These are phyloP conservation scores for Boletus mariae DNA, from an alignment of 1,284 basidiomycete species.

Conservation along the genomic window DNA sequence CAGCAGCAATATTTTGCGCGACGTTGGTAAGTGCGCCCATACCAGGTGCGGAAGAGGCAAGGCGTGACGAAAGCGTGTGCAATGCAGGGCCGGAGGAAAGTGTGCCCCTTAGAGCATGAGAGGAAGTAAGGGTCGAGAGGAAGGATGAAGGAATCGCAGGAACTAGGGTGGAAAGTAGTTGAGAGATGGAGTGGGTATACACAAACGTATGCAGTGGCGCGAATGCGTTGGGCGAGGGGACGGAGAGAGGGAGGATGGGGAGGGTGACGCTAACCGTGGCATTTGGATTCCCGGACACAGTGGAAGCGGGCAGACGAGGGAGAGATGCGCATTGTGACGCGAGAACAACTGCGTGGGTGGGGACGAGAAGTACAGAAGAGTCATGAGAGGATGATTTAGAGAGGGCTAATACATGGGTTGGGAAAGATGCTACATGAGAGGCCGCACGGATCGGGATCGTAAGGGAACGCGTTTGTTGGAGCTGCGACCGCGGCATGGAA, in stretches of 20 bases:
- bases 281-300: constrained; percentile 30
- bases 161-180: constrained; percentile 53
- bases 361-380: constrained; percentile 40
- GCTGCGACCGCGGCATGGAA: constrained; percentile 45
- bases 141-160: constrained; percentile 53
- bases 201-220: constrained; percentile 60
- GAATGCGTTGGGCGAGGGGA: constrained; percentile 68
- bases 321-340: constrained; percentile 58
- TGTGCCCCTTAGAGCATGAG: constrained; percentile 43
- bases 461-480: constrained; percentile 42
- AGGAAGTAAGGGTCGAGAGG: constrained; percentile 44
- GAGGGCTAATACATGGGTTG: constrained; percentile 60
- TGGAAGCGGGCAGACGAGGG: constrained; percentile 47
- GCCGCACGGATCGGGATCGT: constrained; percentile 41
- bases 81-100: constrained; percentile 42
- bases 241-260: constrained; percentile 61
- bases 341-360: constrained; percentile 55
- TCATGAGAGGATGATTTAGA: constrained; percentile 40
- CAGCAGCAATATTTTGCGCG: constrained; percentile 62
- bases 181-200: constrained; percentile 56
- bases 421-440: constrained; percentile 37
- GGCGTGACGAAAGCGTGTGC: constrained; percentile 51
- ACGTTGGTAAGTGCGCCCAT: constrained; percentile 50
- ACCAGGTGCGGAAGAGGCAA: constrained; percentile 39
- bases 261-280: constrained; percentile 41